Conservation (phyloP, 108 stramenopile species). For the Cyclotella atomus region DNA sequence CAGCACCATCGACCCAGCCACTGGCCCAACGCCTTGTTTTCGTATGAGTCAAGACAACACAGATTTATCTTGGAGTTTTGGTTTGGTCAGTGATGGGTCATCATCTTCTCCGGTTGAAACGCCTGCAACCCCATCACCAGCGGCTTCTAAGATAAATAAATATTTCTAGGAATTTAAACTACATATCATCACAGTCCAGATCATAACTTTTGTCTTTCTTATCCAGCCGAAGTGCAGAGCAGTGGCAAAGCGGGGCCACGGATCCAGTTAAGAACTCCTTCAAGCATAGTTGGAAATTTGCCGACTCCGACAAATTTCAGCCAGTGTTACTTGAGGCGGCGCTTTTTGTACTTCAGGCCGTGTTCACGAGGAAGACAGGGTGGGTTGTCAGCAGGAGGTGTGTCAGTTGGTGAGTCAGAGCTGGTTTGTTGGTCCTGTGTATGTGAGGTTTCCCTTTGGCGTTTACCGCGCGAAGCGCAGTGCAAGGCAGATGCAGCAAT, state of each 20-base stretch:
- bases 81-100: no score
- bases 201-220: slow-evolving; percentile 3
- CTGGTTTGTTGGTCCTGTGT: not conserved
- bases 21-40: slow-evolving; percentile 33
- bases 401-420: not conserved
- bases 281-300: not conserved
- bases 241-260: not conserved
- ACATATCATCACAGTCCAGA: not conserved
- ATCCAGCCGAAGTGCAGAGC: not conserved
- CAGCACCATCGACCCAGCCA: slow-evolving; percentile 21
- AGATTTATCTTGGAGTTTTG: slow-evolving; percentile 14
- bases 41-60: slow-evolving; percentile 5
- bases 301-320: not conserved
- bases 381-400: not conserved
- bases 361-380: not conserved
- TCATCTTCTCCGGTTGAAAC: no score
- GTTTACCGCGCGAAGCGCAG: not conserved
- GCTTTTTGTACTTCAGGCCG: not conserved
- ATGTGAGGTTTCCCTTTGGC: not conserved
- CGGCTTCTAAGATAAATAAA: not conserved
- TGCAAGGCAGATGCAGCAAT: not conserved
- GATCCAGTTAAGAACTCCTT: not conserved
- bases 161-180: not conserved
- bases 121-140: no score
- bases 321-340: not conserved